These are phyloP conservation scores for Camellia granthamiana DNA, from an alignment of 148 eudicot species.

Conservation along the genomic window DNA sequence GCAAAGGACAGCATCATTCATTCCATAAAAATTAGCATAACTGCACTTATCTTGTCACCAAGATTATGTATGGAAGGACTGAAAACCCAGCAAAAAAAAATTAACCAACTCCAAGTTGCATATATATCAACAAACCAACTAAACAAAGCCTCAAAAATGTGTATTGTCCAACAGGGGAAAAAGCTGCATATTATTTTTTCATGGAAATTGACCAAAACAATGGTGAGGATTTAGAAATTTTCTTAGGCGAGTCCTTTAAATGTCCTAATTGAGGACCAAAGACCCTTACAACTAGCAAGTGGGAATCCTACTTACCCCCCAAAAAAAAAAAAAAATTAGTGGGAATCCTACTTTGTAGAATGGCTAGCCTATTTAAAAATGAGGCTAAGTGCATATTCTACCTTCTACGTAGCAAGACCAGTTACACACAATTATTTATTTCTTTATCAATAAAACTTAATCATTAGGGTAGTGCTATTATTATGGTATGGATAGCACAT, in stretches of 20 bases:
- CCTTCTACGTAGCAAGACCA: too few species aligned
- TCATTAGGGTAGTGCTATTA: too few species aligned
- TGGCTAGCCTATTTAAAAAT: too few species aligned
- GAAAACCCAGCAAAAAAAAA: not conserved
- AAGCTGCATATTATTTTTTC: not conserved
- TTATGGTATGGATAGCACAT: too few species aligned
- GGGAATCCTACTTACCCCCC: not conserved
- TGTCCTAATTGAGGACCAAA: not conserved
- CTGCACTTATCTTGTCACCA: not conserved
- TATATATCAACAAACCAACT: not conserved
- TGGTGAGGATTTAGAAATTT: not conserved
- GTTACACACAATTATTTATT: too few species aligned
- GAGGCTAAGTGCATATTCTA: too few species aligned
- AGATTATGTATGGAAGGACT: not conserved
- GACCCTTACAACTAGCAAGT: constrained; percentile 1
- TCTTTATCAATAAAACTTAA: too few species aligned
- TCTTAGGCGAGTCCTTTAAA: not conserved
- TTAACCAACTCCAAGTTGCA: constrained; percentile 1
- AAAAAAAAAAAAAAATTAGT: too few species aligned
- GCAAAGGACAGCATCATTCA: not conserved
- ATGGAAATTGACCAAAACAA: not conserved
- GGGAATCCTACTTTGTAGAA: too few species aligned
- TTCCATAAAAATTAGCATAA: not conserved
- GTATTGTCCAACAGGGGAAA: not conserved
- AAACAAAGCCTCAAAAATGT: not conserved